Evolutionary conservation across 305 asterid species (phyloP), one percentile per base, ranked within the genome.

Genomic region (Fraxinus nigra): DNA sequence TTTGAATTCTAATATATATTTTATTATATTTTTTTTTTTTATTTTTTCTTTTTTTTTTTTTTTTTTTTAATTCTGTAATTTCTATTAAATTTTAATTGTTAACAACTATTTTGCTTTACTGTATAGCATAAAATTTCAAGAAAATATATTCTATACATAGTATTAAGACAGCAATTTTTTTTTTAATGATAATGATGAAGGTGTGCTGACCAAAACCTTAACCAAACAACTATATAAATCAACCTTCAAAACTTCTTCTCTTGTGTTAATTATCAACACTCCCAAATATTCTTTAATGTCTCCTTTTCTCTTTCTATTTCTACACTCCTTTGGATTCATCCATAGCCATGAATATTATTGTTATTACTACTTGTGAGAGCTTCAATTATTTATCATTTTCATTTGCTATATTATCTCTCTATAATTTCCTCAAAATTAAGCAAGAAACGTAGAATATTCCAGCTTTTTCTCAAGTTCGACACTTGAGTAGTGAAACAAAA

Each of bases 301-400:
- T 85, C 84, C 86, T 82, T 87, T 87, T 79, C 90, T 87, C 85
- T 89, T 82, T 76, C 87, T 87, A 82, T 80, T 87, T 70, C 89
- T 90, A 8, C 89, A 40, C 78, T 88, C 92, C 43, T 89, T 89
- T 80, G 90, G 89, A 34, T 85, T 82, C 88, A 86, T 87, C 77
- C 88, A 84, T 84, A 78, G 83, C 74, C 87, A 85, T 74, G 72
- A 76, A 56, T 79, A 37, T 28, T 76, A 38, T 46, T 35, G 6
- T 28, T 76, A 38, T 37, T 35, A 4, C 59, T 9, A 8, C 80
- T 80, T 79, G 72, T 7, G 72, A 84, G 3, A 28, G 75, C 79
- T 80, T 80, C 22, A 78, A 26, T 59, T 59, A 11, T 59, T n/a
- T n/a, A 59, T 8, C 26, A 59, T 59, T n/a, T 59, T 20, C 69